phyloP scores from a whole-genome alignment of 23 red algal genomes.

The Gracilaria domingensis region DNA sequence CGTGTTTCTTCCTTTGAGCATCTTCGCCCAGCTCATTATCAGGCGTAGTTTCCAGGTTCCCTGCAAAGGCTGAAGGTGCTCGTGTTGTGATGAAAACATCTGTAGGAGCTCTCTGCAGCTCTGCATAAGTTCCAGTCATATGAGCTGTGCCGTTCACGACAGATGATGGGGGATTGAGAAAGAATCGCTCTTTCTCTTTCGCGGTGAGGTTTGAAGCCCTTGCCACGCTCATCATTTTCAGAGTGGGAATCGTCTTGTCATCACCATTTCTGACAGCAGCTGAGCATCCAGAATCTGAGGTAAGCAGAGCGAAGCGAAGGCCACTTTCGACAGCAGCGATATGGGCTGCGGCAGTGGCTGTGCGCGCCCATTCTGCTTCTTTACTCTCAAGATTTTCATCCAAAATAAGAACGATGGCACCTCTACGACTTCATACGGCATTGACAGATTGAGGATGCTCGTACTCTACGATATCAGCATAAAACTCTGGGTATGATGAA shows the following conservation, averaged over 20 bases:
- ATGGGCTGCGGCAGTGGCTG: constrained; percentile 51
- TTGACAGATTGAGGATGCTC: constrained; percentile 13
- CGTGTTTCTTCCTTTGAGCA: not conserved
- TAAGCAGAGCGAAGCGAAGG: constrained; percentile 58
- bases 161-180: constrained; percentile 33
- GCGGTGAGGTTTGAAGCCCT: constrained; percentile 25
- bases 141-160: constrained; percentile 3
- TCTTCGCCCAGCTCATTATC: constrained; percentile 15
- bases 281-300: constrained; percentile 43
- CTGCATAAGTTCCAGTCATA: constrained; percentile 23
- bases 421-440: not conserved
- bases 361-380: constrained; percentile 68
- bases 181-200: constrained; percentile 62
- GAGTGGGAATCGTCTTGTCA: not conserved
- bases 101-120: constrained; percentile 16
- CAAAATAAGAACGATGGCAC: constrained; percentile 63
- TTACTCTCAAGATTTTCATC: constrained; percentile 59
- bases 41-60: not conserved
- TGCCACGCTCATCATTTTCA: constrained; percentile 46
- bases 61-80: constrained; percentile 9
- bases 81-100: constrained; percentile 48
- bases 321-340: constrained; percentile 35
- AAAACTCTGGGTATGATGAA: constrained; percentile 29
- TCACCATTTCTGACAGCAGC: constrained; percentile 56
- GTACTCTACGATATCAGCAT: constrained; percentile 53